Conservation (phyloP, 495 filamentous ascomycete species). For the Astrocystis sublimbata region DNA sequence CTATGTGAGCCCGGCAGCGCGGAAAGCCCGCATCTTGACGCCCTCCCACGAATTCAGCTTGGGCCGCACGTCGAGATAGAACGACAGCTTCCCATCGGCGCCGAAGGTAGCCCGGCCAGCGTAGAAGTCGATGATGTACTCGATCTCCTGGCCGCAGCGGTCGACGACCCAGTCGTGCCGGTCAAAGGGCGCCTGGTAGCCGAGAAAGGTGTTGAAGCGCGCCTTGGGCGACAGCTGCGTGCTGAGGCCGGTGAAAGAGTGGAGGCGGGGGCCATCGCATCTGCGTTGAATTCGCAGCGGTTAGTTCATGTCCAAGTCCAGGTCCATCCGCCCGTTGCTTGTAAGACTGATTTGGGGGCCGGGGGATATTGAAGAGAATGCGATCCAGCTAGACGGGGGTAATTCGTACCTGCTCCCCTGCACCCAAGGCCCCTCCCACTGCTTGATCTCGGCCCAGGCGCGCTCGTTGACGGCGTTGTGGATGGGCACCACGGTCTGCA, state of each 20-base stretch:
- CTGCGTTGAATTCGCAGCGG: too few species aligned
- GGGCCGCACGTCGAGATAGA: conserved; percentile 92
- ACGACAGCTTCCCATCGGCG: conserved; percentile 70
- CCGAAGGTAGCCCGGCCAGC: conserved; percentile 62
- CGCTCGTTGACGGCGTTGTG: conserved; percentile 97
- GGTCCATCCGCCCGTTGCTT: too few species aligned
- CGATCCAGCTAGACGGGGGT: background rate
- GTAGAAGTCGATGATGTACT: conserved; percentile 99
- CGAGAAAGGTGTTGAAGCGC: conserved; percentile 74
- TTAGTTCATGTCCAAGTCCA: too few species aligned
- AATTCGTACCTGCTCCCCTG: conserved; percentile 51
- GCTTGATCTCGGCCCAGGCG: conserved; percentile 79
- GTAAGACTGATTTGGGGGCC: background rate
- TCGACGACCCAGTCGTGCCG: conserved; percentile 97
- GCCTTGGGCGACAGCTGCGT: conserved; percentile 78
- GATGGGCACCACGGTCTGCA: conserved; percentile 90
- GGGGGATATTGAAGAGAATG: background rate
- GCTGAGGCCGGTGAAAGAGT: conserved; percentile 78
- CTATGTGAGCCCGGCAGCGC: conserved; percentile 60
- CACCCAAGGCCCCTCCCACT: conserved; percentile 75
- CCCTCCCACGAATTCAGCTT: conserved; percentile 94
- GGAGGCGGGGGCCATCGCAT: conserved; percentile 80
- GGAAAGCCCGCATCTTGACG: conserved; percentile 74
- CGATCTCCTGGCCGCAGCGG: conserved; percentile 81
- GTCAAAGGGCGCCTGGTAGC: conserved; percentile 91